A percentile compares a stretch with the other conserved stretches of the same genome.
Conservation (phyloP, 345 rosid genomes). For the Viola odorata region DNA sequence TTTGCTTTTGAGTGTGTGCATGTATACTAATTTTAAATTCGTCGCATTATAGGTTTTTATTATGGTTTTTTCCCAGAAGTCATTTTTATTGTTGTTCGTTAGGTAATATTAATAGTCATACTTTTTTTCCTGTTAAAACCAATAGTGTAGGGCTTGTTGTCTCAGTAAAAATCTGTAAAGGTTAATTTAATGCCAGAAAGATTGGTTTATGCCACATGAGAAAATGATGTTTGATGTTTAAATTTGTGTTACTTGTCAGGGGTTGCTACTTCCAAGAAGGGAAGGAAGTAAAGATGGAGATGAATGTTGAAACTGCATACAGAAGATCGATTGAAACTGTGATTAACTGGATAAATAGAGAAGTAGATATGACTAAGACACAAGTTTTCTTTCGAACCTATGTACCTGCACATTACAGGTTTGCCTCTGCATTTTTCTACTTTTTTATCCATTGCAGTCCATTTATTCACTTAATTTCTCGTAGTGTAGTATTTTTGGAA, state of each 20-base stretch:
- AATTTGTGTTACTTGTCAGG: constrained; percentile 8
- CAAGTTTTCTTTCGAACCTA: constrained; percentile 28
- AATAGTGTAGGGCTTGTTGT: no score
- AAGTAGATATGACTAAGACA: constrained; percentile 22
- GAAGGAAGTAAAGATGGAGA: constrained; percentile 21
- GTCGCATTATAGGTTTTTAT: no score
- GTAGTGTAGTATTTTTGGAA: no score
- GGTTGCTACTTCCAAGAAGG: constrained; percentile 32
- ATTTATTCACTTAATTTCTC: neutral
- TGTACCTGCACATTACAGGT: constrained; percentile 37
- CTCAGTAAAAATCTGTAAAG: no score
- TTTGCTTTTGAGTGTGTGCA: no score
- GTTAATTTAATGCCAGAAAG: neutral
- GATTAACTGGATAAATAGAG: constrained; percentile 16
- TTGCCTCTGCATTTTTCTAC: neutral
- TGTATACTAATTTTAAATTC: no score
- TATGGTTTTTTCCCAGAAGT: no score
- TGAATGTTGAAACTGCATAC: constrained; percentile 31
- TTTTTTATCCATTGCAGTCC: neutral
- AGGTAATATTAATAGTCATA: no score
- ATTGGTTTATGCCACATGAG: neutral
- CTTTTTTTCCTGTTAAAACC: no score
- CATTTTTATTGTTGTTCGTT: no score
- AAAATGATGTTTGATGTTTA: neutral
- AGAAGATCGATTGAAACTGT: constrained; percentile 20